Percentiles rank a stretch among this genome's conserved stretches.
phyloP scores from a whole-genome alignment of 192 early-diverging fungal species.

The Podochytrium sp. region DNA sequence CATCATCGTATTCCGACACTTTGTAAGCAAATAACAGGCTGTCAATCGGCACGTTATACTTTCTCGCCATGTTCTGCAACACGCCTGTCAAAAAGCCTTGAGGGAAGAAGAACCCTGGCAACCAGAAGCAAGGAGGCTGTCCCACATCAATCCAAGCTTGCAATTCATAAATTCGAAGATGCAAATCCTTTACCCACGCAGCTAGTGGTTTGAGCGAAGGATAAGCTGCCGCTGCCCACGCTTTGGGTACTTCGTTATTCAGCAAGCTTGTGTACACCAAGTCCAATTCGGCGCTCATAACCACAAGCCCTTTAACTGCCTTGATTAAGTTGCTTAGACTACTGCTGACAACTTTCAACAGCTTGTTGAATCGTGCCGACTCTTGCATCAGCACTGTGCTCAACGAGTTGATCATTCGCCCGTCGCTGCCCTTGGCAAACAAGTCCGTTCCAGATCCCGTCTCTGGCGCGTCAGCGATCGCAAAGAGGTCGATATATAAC shows the following conservation, averaged over 20 bases:
- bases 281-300: conserved; percentile 65
- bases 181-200: conserved; percentile 64
- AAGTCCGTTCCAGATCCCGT: conserved; percentile 32
- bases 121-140: conserved; percentile 62
- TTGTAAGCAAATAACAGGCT: conserved; percentile 54
- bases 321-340: conserved; percentile 54
- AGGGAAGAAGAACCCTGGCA: conserved; percentile 70
- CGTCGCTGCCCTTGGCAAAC: conserved; percentile 55
- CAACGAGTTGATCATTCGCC: conserved; percentile 62
- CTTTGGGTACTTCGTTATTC: conserved; percentile 62
- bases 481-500: conserved; percentile 49
- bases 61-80: conserved; percentile 64
- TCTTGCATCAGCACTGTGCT: conserved; percentile 60
- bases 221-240: conserved; percentile 57
- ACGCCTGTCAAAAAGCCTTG: conserved; percentile 69
- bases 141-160: conserved; percentile 52
- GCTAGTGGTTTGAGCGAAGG: conserved; percentile 62
- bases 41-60: conserved; percentile 65
- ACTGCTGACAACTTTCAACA: conserved; percentile 48
- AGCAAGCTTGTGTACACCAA: conserved; percentile 58
- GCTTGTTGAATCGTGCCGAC: conserved; percentile 57
- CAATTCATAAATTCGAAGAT: conserved; percentile 45
- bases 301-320: conserved; percentile 64
- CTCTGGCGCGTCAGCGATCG: neutral
- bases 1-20: conserved; percentile 51